These are phyloP conservation scores for Calonectria crousiana DNA, from an alignment of 2,329 filamentous ascomycete genomes.

Conservation along the genomic window DNA sequence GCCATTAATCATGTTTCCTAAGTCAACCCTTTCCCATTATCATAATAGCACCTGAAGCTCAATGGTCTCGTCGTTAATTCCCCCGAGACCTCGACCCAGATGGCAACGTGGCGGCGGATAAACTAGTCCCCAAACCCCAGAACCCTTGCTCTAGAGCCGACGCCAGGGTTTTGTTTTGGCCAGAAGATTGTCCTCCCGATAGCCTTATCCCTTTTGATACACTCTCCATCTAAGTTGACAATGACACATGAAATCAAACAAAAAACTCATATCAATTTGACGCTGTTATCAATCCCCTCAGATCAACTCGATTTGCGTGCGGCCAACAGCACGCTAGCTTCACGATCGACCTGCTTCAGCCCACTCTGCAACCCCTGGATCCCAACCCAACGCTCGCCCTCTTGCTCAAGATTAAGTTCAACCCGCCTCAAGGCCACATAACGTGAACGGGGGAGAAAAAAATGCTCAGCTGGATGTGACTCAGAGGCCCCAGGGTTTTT, in stretches of 20 bases:
- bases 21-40: background rate
- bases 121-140: background rate
- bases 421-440: background rate
- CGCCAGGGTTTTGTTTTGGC: background rate
- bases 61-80: background rate
- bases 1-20: background rate
- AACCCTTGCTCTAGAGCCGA: background rate
- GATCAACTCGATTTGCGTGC: background rate
- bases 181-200: background rate
- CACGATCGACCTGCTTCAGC: background rate
- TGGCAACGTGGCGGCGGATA: background rate
- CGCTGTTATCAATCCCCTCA: slow-evolving; percentile 25
- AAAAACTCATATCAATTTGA: slow-evolving; percentile 3
- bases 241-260: slow-evolving; percentile 22
- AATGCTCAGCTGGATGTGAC: background rate
- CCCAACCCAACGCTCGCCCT: background rate
- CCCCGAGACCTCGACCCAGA: slow-evolving; percentile 1
- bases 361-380: background rate
- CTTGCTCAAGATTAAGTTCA: background rate
- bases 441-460: background rate
- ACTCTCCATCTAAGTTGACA: background rate
- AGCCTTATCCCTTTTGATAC: background rate
- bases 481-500: background rate
- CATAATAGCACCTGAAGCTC: background rate
- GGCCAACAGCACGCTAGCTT: background rate